Base-by-base conservation (phyloP, 192 early-diverging fungal genomes). In the Coemansia sp. region DNA sequence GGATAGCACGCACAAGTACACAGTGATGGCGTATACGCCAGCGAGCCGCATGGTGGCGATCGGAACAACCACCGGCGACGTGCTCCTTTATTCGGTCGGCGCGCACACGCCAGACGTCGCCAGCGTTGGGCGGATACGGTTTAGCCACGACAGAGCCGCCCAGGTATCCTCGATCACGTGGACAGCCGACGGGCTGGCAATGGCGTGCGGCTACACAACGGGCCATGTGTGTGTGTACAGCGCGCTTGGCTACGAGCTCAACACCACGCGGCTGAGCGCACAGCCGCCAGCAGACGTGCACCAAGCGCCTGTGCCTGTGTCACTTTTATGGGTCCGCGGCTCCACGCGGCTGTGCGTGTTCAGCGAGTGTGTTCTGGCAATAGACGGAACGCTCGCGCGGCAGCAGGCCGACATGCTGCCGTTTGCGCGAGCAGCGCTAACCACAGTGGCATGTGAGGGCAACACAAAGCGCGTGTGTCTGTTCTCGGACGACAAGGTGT, bases 401-500 rank as follows among this genome's bases (percentile, higher is more conserved):
- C 71, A 73, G 62, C 65, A 68, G 61, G 71, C 29, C 20, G 62
- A 68, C 13, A 53, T 46, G 50, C 60, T 81, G 66, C 58, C 69
- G 38, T 72, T 81, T 81, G 78, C 45, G 42, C 72, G 70, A 2
- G 74, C 73, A 3, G 69, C 75, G 6, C 58, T 69, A 22, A 32
- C 22, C 35, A 64, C 70, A 15, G 54, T 62, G 48, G 56, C 50
- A 1, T 43, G 70, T 40, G 75, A 77, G 58, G 70, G 70, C 69
- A 72, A 67, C 57, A n/a, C 68, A 5, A 66, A 59, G 74, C 70
- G 66, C 35, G 66, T 81, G 50, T 68, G 72, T 34, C 42, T 81
- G 70, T 75, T 72, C n/a, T 66, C 78, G 0, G 78, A 81, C 63
- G 74, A 74, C 59, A 75, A 72, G 59, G 69, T 81, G 62, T 43